Conservation (phyloP, 2,329 filamentous ascomycete genomes). For the Fusarium sp. region DNA sequence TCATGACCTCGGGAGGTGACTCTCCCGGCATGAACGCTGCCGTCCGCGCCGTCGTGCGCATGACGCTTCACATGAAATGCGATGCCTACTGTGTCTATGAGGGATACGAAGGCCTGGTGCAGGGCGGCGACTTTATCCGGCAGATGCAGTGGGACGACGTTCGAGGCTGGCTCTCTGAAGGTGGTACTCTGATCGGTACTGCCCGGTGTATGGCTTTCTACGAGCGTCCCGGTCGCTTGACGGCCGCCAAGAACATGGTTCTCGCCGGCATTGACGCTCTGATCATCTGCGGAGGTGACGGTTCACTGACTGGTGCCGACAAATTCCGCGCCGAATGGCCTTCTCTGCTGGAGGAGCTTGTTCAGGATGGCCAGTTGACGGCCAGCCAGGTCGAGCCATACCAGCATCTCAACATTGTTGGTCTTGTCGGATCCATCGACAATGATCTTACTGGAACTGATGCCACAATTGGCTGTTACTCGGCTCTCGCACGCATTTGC, state of each 20-base stretch:
- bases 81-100: constrained; percentile 88
- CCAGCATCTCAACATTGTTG: constrained; percentile 92
- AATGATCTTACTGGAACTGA: constrained; percentile 98
- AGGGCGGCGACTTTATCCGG: constrained; percentile 87
- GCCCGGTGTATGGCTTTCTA: constrained; percentile 93
- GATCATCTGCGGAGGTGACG: constrained; percentile 97
- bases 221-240: constrained; percentile 84
- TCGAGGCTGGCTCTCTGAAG: constrained; percentile 91
- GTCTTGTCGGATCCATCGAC: constrained; percentile 96
- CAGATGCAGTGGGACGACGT: constrained; percentile 94
- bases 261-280: constrained; percentile 92
- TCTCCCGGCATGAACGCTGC: constrained; percentile 95
- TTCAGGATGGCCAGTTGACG: constrained; percentile 77
- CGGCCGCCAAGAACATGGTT: constrained; percentile 94
- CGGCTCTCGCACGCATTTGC: constrained; percentile 90
- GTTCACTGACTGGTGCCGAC: constrained; percentile 94
- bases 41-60: constrained; percentile 90
- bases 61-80: constrained; percentile 85
- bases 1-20: constrained; percentile 96
- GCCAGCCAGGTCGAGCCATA: constrained; percentile 78
- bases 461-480: constrained; percentile 97
- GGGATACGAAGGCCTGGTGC: constrained; percentile 94
- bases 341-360: constrained; percentile 84
- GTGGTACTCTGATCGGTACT: constrained; percentile 95
- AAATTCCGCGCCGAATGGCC: constrained; percentile 94